Conservation (phyloP, 169 alveolate species). For the Eimeria sp. region DNA sequence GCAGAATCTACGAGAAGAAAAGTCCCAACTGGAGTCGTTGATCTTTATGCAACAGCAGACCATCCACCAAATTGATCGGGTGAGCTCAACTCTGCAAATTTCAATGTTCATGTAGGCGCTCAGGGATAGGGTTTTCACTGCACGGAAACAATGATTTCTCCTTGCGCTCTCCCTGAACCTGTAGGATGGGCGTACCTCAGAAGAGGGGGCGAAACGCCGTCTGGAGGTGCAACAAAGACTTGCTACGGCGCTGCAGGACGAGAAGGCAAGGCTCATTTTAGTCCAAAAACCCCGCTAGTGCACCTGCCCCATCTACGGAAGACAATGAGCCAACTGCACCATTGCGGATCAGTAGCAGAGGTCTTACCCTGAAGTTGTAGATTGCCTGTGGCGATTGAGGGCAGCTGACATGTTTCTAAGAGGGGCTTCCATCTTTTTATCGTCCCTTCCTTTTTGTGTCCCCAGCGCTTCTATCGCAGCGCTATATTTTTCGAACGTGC, state of each 20-base stretch:
- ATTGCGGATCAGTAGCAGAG: neutral
- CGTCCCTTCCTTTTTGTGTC: neutral
- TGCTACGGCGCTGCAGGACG: slow-evolving; percentile 45
- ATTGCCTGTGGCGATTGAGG: neutral
- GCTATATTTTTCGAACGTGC: neutral
- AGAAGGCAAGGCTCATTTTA: slow-evolving; percentile 37
- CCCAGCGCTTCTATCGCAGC: neutral
- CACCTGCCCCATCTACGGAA: neutral
- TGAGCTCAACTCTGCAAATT: neutral
- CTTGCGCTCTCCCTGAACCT: neutral
- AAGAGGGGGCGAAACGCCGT: slow-evolving; percentile 43
- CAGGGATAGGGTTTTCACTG: neutral
- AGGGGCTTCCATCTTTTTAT: no score
- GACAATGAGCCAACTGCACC: neutral
- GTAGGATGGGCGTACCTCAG: slow-evolving; percentile 65
- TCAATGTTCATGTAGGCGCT: neutral
- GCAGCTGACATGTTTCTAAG: neutral
- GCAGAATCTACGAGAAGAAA: slow-evolving; percentile 71
- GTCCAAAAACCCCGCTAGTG: neutral
- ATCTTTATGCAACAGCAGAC: slow-evolving; percentile 69
- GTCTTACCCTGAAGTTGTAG: neutral
- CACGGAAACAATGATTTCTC: no score
- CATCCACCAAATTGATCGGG: slow-evolving; percentile 74
- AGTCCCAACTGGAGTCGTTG: slow-evolving; percentile 70
- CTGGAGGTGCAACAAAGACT: slow-evolving; percentile 51